Evolutionary conservation across 2,329 filamentous ascomycete species (phyloP).

Genomic region (Botrytis pseudocinerea): DNA sequence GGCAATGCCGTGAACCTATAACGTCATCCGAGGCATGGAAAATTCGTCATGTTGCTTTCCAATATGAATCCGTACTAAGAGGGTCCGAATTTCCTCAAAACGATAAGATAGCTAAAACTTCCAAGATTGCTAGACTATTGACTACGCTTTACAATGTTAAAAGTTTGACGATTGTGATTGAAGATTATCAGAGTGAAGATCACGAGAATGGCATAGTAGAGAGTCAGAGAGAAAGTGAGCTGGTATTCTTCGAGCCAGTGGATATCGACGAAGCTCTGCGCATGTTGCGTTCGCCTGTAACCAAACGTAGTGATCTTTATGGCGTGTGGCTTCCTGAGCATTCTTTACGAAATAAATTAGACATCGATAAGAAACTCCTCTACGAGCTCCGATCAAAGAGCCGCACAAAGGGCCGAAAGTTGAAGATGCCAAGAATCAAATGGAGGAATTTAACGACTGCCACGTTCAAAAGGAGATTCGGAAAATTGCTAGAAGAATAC

Average conservation of each 20-base stretch:
- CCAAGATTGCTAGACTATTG: neutral
- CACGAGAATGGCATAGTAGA: neutral
- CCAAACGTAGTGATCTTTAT: neutral
- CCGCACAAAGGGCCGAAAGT: neutral
- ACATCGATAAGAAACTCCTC: neutral
- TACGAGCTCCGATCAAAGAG: neutral
- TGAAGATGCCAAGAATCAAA: neutral
- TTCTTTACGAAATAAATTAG: neutral
- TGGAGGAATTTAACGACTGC: neutral
- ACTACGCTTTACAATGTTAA: neutral
- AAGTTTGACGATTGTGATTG: neutral
- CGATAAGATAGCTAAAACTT: neutral
- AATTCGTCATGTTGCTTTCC: neutral
- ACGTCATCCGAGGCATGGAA: neutral
- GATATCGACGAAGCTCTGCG: neutral
- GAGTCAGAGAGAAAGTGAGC: neutral
- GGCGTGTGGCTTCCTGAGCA: neutral
- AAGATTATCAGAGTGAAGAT: neutral
- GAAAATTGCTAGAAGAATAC: neutral
- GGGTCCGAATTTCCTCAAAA: neutral
- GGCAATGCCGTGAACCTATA: neutral
- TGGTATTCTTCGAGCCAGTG: neutral
- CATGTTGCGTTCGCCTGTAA: neutral
- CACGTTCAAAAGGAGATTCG: neutral
- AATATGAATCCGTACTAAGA: neutral